phyloP scores from a whole-genome alignment of 495 filamentous ascomycete genomes.

The Penicillium bovifimosum region DNA sequence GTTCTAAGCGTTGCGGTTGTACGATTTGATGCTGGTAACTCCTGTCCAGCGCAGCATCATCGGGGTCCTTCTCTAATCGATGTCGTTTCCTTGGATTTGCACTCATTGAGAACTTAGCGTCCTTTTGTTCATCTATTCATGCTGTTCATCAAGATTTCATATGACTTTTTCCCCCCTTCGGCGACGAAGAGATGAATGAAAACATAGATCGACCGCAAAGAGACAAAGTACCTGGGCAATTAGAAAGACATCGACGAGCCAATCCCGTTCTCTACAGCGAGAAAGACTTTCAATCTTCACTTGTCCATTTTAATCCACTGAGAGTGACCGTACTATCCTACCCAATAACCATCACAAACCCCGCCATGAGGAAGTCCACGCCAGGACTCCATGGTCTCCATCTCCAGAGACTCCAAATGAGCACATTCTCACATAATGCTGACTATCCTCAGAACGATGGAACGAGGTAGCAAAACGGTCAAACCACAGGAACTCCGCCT shows the following conservation, averaged over 20 bases:
- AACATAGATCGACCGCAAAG: too few relatives aligned
- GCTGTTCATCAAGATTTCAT: conserved; percentile 20
- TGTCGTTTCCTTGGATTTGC: conserved; percentile 2
- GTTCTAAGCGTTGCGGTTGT: not conserved
- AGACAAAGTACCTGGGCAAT: not conserved
- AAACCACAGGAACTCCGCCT: not conserved
- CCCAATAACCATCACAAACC: not conserved
- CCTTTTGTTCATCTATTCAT: conserved; percentile 5
- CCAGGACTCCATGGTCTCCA: too few relatives aligned
- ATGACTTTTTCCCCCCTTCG: not conserved
- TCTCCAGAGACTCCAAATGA: too few relatives aligned
- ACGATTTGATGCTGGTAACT: not conserved
- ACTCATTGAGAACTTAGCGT: conserved; percentile 22
- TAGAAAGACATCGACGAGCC: not conserved
- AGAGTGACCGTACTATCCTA: not conserved
- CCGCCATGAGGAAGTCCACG: not conserved
- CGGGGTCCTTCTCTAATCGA: not conserved
- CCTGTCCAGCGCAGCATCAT: not conserved
- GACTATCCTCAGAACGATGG: too few relatives aligned
- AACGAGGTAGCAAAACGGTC: not conserved
- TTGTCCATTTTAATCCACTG: not conserved
- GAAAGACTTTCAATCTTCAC: not conserved
- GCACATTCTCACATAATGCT: too few relatives aligned
- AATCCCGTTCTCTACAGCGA: not conserved
- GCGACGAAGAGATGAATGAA: not conserved